phyloP scores from a whole-genome alignment of 768 basidiomycete genomes.

The Rhizopogon sp. region DNA sequence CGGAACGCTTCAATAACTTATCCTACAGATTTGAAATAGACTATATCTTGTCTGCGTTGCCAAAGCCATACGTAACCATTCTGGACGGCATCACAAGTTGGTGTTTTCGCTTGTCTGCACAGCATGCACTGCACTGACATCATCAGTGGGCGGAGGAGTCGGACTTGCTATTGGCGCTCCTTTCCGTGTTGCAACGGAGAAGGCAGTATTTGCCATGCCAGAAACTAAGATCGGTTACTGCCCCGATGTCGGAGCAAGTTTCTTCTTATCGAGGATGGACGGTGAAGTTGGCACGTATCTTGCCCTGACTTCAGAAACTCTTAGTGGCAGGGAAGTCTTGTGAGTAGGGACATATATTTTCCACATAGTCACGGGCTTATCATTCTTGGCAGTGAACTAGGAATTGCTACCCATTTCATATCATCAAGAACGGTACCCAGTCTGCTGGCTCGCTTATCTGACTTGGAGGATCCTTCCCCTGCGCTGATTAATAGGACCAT shows the following conservation, averaged over 20 bases:
- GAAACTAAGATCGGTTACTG: conserved; percentile 89
- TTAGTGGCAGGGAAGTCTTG: conserved; percentile 84
- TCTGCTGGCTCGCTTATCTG: conserved; percentile 63
- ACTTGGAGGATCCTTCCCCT: conserved; percentile 29
- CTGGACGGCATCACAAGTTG: conserved; percentile 90
- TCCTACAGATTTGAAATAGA: conserved; percentile 71
- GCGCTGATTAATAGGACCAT: conserved; percentile 65
- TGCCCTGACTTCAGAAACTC: conserved; percentile 68
- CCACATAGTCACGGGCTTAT: conserved; percentile 6
- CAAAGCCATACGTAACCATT: conserved; percentile 87
- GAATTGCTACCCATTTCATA: conserved; percentile 92
- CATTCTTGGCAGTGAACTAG: conserved; percentile 60
- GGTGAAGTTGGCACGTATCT: conserved; percentile 94
- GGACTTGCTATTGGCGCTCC: conserved; percentile 81
- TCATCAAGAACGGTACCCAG: conserved; percentile 69
- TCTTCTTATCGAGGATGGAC: conserved; percentile 85
- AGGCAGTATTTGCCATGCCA: conserved; percentile 91
- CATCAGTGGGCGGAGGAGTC: conserved; percentile 90
- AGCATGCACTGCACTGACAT: conserved; percentile 5
- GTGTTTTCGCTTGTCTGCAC: conserved; percentile 22
- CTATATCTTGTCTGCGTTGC: conserved; percentile 60
- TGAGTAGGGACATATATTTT: conserved; percentile 35
- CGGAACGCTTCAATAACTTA: conserved; percentile 4
- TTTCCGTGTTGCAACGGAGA: conserved; percentile 92
- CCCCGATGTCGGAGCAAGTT: conserved; percentile 92